phyloP scores from a whole-genome alignment of 805 yeast genomes.

The Wickerhamiella allomyrinae region DNA sequence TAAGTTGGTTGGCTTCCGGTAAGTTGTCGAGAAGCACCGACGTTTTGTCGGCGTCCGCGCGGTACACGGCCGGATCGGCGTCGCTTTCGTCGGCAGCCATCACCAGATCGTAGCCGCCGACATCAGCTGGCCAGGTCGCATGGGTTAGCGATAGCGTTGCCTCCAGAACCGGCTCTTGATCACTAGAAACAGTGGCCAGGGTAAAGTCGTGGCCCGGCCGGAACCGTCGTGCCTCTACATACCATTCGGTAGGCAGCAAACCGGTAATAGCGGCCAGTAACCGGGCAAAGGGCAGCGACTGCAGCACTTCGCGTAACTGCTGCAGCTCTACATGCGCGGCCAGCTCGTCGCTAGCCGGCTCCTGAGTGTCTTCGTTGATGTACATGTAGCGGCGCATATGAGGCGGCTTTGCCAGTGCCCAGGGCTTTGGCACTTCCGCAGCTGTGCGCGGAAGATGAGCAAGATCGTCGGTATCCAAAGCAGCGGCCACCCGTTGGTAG shows the following conservation, averaged over 20 bases:
- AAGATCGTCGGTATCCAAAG: conserved; percentile 40
- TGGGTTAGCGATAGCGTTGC: conserved; percentile 78
- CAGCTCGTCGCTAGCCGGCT: conserved; percentile 6
- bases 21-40: conserved; percentile 66
- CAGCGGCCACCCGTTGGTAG: conserved; percentile 32
- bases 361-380: conserved; percentile 33
- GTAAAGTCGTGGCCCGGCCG: conserved; percentile 93
- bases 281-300: conserved; percentile 47
- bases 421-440: conserved; percentile 33
- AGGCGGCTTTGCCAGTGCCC: conserved; percentile 89
- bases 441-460: conserved; percentile 10
- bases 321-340: conserved; percentile 28
- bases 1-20: conserved; percentile 72
- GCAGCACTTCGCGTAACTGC: conserved; percentile 43
- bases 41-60: conserved; percentile 47
- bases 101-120: conserved; percentile 88
- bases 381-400: conserved; percentile 82
- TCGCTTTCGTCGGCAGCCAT: conserved; percentile 43
- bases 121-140: conserved; percentile 67
- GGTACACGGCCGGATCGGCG: conserved; percentile 78
- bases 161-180: conserved; percentile 41
- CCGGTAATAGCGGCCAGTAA: conserved; percentile 56
- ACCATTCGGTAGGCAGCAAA: conserved; percentile 44
- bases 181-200: conserved; percentile 54
- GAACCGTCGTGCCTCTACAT: conserved; percentile 65